phyloP scores from a whole-genome alignment of 163 green algal species.

The Scenedesmus sp. region DNA sequence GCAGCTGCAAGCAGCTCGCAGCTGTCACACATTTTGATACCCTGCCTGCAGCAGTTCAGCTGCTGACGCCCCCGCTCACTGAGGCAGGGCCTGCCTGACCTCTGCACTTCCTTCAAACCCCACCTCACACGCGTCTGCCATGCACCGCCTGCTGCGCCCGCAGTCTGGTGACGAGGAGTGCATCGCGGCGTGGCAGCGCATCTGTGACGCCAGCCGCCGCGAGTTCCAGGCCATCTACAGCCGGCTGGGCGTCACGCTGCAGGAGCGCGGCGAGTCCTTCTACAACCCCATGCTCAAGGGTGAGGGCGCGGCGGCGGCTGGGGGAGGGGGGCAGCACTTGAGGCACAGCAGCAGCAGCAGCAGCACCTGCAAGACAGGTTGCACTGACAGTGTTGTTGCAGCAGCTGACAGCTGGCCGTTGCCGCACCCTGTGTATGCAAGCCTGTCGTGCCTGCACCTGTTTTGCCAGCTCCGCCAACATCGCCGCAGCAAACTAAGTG shows the following conservation, averaged over 20 bases:
- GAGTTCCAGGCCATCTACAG: slow-evolving; percentile 93
- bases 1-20: background rate
- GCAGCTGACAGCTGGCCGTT: background rate
- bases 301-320: background rate
- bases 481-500: too few relatives aligned
- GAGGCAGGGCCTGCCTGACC: background rate
- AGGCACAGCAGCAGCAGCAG: background rate
- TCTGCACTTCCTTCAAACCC: too few relatives aligned
- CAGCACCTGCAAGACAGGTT: background rate
- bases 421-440: too few relatives aligned
- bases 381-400: background rate
- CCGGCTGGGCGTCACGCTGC: slow-evolving; percentile 83
- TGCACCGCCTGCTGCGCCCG: slow-evolving; percentile 11
- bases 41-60: background rate
- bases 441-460: too few relatives aligned
- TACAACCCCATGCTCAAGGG: slow-evolving; percentile 95
- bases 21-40: background rate
- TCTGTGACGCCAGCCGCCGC: slow-evolving; percentile 76
- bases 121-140: background rate
- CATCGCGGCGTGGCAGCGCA: slow-evolving; percentile 73
- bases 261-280: slow-evolving; percentile 93
- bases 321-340: background rate
- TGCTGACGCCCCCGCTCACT: background rate
- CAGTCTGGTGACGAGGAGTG: slow-evolving; percentile 77
- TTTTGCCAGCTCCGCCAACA: too few relatives aligned